These are phyloP conservation scores for Laburnicola sp. DNA, from an alignment of 2,329 filamentous ascomycete genomes.

Conservation along the genomic window DNA sequence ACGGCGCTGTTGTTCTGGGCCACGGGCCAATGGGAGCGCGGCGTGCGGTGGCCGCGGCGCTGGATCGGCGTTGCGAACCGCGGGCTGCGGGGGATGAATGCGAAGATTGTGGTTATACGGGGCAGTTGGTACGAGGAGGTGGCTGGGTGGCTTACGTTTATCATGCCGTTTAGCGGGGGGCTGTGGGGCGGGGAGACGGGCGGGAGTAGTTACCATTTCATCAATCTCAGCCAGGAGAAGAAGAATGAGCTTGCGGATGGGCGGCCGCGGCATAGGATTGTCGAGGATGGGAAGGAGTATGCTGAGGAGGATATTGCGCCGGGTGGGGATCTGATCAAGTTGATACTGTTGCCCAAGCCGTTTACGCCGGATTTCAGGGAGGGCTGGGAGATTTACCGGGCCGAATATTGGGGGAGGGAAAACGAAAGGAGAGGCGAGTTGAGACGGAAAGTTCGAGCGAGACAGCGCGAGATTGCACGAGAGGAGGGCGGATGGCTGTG, in stretches of 20 bases:
- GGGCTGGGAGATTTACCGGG: slow-evolving; percentile 93
- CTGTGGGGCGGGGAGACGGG: slow-evolving; percentile 51
- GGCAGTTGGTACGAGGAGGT: slow-evolving; percentile 80
- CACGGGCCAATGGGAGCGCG: slow-evolving; percentile 94
- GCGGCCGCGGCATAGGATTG: slow-evolving; percentile 32
- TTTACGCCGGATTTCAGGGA: slow-evolving; percentile 94
- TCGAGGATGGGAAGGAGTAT: slow-evolving; percentile 63
- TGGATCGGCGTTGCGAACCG: slow-evolving; percentile 91
- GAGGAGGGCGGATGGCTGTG: slow-evolving; percentile 75
- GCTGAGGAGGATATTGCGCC: slow-evolving; percentile 89
- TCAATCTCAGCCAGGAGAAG: slow-evolving; percentile 61
- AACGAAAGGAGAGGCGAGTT: slow-evolving; percentile 83
- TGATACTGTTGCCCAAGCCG: slow-evolving; percentile 87
- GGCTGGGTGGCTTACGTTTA: slow-evolving; percentile 71
- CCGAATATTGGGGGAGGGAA: slow-evolving; percentile 95
- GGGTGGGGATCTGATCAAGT: slow-evolving; percentile 88
- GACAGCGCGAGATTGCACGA: slow-evolving; percentile 68
- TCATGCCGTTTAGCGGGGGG: slow-evolving; percentile 68
- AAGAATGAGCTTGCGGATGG: slow-evolving; percentile 29
- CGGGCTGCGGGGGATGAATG: slow-evolving; percentile 88
- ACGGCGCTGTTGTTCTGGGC: slow-evolving; percentile 88
- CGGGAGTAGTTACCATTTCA: slow-evolving; percentile 73
- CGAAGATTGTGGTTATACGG: slow-evolving; percentile 89
- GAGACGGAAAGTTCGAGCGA: slow-evolving; percentile 68
- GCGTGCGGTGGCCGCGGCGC: slow-evolving; percentile 87